Percentiles rank a stretch among this genome's conserved stretches.
Conservation (phyloP, 768 basidiomycete genomes). For the Calocera viscosa region DNA sequence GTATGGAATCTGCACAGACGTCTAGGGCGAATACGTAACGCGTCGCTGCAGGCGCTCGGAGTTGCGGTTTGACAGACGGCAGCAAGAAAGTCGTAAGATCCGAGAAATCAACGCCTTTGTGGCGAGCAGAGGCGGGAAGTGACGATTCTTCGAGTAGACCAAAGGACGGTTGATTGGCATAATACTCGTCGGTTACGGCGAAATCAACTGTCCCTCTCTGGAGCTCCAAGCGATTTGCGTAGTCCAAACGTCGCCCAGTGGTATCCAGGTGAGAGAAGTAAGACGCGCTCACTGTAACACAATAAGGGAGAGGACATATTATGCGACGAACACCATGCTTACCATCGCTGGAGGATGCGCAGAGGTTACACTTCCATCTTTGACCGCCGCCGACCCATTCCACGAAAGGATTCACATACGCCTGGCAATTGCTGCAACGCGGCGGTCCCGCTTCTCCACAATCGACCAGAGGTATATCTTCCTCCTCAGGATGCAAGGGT, state of each 20-base stretch:
- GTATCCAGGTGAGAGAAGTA: slow-evolving; percentile 79
- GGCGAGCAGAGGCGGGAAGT: slow-evolving; percentile 33
- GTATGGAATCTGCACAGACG: slow-evolving; percentile 54
- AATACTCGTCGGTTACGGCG: slow-evolving; percentile 67
- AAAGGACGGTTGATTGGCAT: slow-evolving; percentile 58
- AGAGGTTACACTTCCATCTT: slow-evolving; percentile 88
- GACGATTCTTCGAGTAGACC: slow-evolving; percentile 42
- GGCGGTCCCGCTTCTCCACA: slow-evolving; percentile 61
- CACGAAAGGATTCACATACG: slow-evolving; percentile 91
- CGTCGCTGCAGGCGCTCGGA: slow-evolving; percentile 51
- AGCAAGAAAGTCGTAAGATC: slow-evolving; percentile 10
- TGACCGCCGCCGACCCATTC: slow-evolving; percentile 69
- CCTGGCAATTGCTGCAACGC: slow-evolving; percentile 72
- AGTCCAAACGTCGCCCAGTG: slow-evolving; percentile 65
- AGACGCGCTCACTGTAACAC: not conserved
- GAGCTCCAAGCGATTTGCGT: slow-evolving; percentile 70
- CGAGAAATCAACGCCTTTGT: slow-evolving; percentile 22
- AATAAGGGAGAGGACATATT: not conserved
- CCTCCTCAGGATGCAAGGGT: slow-evolving; percentile 62
- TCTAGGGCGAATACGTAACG: slow-evolving; percentile 81
- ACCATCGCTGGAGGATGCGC: slow-evolving; percentile 76
- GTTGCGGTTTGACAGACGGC: slow-evolving; percentile 20
- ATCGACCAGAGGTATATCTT: slow-evolving; percentile 65
- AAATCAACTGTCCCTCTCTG: slow-evolving; percentile 89
- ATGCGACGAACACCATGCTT: slow-evolving; percentile 20